These are phyloP conservation scores for Cercospora sp. DNA, from an alignment of 2,329 filamentous ascomycete genomes.

Conservation along the genomic window DNA sequence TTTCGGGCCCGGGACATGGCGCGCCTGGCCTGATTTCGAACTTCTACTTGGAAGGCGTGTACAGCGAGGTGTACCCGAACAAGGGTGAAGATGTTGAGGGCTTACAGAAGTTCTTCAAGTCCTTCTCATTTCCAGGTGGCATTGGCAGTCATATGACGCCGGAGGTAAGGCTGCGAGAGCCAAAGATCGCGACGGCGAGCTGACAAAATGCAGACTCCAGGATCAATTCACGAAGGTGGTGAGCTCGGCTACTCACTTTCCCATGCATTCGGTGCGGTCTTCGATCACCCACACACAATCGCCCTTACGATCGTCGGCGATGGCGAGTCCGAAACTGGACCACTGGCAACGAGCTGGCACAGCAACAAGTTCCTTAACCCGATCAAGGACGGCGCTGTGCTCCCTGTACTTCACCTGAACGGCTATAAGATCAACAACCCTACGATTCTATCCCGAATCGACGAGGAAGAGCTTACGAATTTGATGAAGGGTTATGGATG, in stretches of 20 bases:
- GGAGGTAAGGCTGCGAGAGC: background rate
- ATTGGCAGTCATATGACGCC: conserved; percentile 74
- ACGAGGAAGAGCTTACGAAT: conserved; percentile 68
- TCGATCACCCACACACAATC: conserved; percentile 72
- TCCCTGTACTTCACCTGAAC: conserved; percentile 76
- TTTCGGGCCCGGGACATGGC: conserved; percentile 76
- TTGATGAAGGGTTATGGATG: conserved; percentile 75
- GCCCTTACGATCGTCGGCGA: conserved; percentile 77
- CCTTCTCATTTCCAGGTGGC: conserved; percentile 78
- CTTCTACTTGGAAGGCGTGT: conserved; percentile 74
- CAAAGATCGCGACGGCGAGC: background rate
- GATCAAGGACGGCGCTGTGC: conserved; percentile 72
- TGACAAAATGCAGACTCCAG: conserved; percentile 62
- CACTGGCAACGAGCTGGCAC: conserved; percentile 77
- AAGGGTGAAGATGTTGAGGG: conserved; percentile 69
- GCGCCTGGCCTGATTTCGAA: conserved; percentile 75
- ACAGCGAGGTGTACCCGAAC: conserved; percentile 74
- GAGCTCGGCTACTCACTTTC: conserved; percentile 81
- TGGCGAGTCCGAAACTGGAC: conserved; percentile 78
- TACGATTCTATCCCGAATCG: conserved; percentile 70
- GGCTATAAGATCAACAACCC: conserved; percentile 86
- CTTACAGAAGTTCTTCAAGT: conserved; percentile 75
- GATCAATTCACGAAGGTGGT: conserved; percentile 71
- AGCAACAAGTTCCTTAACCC: conserved; percentile 81
- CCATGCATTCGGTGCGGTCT: conserved; percentile 75